These are phyloP conservation scores for Ophiostoma angusticollis DNA, from an alignment of 2,329 filamentous ascomycete species.

Conservation along the genomic window DNA sequence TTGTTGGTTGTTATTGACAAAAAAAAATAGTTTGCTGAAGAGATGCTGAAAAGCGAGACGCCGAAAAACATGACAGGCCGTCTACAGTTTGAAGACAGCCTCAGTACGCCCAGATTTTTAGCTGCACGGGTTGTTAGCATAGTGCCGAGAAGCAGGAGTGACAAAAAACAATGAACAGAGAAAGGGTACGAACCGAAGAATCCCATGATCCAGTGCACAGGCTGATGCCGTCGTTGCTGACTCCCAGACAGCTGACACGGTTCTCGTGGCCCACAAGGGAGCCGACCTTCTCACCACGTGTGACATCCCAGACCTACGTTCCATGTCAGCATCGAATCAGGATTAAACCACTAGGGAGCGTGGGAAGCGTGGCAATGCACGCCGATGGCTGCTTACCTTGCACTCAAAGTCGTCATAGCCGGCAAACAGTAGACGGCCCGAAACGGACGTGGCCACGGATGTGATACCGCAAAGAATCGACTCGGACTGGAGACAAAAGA, in stretches of 20 bases:
- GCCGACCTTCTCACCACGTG: constrained; percentile 91
- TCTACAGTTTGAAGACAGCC: neutral
- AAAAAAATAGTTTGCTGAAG: too few relatives aligned
- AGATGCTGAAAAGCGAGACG: too few relatives aligned
- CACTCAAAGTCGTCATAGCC: constrained; percentile 99
- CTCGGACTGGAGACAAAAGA: constrained; percentile 54
- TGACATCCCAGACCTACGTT: constrained; percentile 85
- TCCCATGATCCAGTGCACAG: constrained; percentile 99
- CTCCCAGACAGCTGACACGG: constrained; percentile 93
- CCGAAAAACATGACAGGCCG: too few relatives aligned
- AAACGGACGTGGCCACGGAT: constrained; percentile 94
- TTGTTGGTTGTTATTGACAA: too few relatives aligned
- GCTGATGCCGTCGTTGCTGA: constrained; percentile 98
- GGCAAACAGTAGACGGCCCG: constrained; percentile 85
- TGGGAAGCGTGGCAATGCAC: neutral
- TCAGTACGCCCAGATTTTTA: constrained; percentile 82
- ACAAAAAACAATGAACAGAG: neutral
- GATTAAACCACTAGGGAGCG: neutral
- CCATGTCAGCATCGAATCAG: constrained; percentile 15
- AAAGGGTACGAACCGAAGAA: constrained; percentile 63
- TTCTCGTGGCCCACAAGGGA: constrained; percentile 96
- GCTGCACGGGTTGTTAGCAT: constrained; percentile 36
- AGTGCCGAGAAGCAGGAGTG: neutral
- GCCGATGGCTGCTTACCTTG: constrained; percentile 59
- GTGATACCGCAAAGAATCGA: constrained; percentile 97